Evolutionary conservation across 352 stramenopile genomes (phyloP), one percentile per base, ranked within the genome.

Genomic region (Phytophthora melonis): DNA sequence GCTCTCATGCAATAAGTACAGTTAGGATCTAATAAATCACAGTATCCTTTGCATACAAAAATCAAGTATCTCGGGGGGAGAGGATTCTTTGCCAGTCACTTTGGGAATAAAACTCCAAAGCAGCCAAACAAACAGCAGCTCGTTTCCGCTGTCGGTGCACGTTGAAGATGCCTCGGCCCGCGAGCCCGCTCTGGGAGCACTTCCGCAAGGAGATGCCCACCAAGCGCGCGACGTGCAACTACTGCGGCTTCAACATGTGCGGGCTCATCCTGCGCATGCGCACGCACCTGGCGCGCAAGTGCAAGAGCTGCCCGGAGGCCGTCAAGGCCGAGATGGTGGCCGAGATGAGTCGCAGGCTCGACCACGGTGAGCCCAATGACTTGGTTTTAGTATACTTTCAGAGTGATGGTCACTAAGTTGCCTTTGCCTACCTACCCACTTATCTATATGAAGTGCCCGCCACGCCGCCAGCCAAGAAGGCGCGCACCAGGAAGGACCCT

Each of bases 181-280:
- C 79, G 16, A 90, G 81, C 53, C 66, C 75, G 21, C 49, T 94
- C 34, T 94, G 87, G 85, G 63, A 72, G 45, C 85, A 92, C 73
- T 94, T 94, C 71, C 75, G 66, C 27, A 82, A 79, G 62, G 85
- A 89, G 73, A 78, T 70, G 18, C 68, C 79, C 59, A 80, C 77
- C 74, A 91, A 91, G 74, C 84, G 87, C 68, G 84, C 86, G 34
- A 82, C 88, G 23, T 94, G 86, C 78, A 90, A 90, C 65, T 93
- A 90, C 80, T 94, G 85, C 79, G 79, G 82, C 60, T 72, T 87
- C 81, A 91, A 93, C 68, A 93, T 94, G 85, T 86, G 80, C 63
- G 84, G 84, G 0, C 77, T 94, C 5, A 75, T 93, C 54, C 82
- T 71, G 13, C 85, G 87, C 49, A 94, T 94, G 87, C 82, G 86